These are phyloP conservation scores for Incumbomyces delicatus DNA, from an alignment of 2,329 filamentous ascomycete genomes.

Conservation along the genomic window DNA sequence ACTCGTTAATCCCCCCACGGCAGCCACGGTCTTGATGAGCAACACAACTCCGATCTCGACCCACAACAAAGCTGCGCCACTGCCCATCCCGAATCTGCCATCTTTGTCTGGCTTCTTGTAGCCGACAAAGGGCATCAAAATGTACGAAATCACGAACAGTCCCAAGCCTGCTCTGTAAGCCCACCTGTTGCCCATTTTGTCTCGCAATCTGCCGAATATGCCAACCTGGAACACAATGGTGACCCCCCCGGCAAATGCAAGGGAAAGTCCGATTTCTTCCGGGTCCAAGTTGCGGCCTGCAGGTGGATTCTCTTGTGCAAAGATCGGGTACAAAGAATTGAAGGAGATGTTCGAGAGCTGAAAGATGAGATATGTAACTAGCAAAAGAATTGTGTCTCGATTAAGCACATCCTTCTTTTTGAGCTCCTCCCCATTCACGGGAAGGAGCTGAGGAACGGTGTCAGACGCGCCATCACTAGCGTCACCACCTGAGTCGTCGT, in stretches of 20 bases:
- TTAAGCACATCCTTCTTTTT: conserved; percentile 57
- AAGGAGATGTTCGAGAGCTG: conserved; percentile 90
- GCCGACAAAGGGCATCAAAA: conserved; percentile 81
- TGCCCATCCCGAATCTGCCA: conserved; percentile 41
- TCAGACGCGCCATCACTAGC: conserved; percentile 16
- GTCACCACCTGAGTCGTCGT: conserved; percentile 36
- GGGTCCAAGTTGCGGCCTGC: conserved; percentile 68
- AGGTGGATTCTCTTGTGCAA: conserved; percentile 64
- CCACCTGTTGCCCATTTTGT: conserved; percentile 71
- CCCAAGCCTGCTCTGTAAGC: conserved; percentile 72
- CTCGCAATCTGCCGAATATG: conserved; percentile 68
- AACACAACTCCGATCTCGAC: conserved; percentile 69
- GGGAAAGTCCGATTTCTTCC: conserved; percentile 70
- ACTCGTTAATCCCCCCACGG: conserved; percentile 81
- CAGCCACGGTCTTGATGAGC: conserved; percentile 79
- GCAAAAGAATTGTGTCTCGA: conserved; percentile 68
- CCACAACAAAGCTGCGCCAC: conserved; percentile 63
- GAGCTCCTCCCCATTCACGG: conserved; percentile 35
- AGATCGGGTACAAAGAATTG: conserved; percentile 91
- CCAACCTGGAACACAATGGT: conserved; percentile 88
- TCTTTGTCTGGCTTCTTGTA: conserved; percentile 53
- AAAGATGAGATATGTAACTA: conserved; percentile 83
- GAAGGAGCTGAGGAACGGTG: conserved; percentile 25
- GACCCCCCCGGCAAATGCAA: conserved; percentile 72
- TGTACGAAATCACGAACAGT: conserved; percentile 71